These are phyloP conservation scores for Dalbergia cochinchinensis DNA, from an alignment of 306 rosid genomes.

Conservation along the genomic window DNA sequence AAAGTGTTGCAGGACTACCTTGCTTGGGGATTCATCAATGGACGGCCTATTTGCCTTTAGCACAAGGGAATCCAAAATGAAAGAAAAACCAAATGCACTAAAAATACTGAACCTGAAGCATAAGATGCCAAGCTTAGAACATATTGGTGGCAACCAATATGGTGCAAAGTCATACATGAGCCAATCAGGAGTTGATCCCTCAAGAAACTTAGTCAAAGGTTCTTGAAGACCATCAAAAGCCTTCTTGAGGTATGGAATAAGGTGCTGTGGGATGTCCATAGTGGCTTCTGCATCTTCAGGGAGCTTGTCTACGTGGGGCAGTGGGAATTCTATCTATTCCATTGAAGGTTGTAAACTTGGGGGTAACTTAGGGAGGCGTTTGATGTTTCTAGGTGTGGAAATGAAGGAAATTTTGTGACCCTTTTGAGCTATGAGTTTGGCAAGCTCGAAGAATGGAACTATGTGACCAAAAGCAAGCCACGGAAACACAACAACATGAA, in stretches of 20 bases:
- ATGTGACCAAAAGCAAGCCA: slow-evolving; percentile 66
- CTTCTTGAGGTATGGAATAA: not conserved
- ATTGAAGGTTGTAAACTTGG: slow-evolving; percentile 30
- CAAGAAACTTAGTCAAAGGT: not conserved
- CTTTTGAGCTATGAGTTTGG: slow-evolving; percentile 55
- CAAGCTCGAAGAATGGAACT: slow-evolving; percentile 52
- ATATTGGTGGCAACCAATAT: slow-evolving; percentile 20
- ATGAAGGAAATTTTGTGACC: slow-evolving; percentile 57
- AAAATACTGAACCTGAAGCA: not conserved
- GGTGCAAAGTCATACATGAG: slow-evolving; percentile 26
- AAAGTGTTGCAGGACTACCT: slow-evolving; percentile 14
- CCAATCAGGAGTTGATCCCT: slow-evolving; percentile 19
- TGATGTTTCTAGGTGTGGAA: slow-evolving; percentile 59
- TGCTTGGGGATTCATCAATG: not conserved
- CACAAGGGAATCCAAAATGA: rapidly evolving
- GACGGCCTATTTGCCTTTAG: too few relatives aligned
- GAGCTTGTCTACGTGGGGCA: slow-evolving; percentile 40
- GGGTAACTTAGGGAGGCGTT: slow-evolving; percentile 54
- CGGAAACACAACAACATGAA: slow-evolving; percentile 57
- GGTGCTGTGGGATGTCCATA: slow-evolving; percentile 3
- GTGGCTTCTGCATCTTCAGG: slow-evolving; percentile 21
- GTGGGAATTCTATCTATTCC: slow-evolving; percentile 28
- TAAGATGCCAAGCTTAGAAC: slow-evolving; percentile 3
- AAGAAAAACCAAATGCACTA: not conserved
- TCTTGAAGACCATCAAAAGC: slow-evolving; percentile 33